phyloP scores from a whole-genome alignment of 2,329 filamentous ascomycete species.

The Xylariales sp. region DNA sequence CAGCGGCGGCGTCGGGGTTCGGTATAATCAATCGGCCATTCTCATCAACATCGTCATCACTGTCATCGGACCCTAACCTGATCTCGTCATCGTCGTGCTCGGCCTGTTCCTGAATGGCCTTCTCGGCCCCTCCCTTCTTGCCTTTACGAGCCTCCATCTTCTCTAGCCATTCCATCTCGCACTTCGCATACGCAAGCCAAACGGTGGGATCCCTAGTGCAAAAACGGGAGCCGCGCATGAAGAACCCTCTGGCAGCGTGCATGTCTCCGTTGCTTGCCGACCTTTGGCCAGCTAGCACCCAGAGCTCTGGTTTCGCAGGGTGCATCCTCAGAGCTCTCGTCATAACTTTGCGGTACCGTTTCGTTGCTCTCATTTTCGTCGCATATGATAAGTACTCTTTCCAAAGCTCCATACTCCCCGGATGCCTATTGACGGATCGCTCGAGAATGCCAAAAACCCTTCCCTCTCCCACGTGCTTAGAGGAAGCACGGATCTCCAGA shows the following conservation, averaged over 20 bases:
- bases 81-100: constrained; percentile 61
- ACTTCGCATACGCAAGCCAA: constrained; percentile 90
- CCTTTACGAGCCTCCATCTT: constrained; percentile 80
- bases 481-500: constrained; percentile 77
- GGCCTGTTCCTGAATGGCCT: constrained; percentile 66
- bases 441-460: constrained; percentile 92
- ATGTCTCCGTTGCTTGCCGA: constrained; percentile 88
- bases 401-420: constrained; percentile 85
- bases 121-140: constrained; percentile 56
- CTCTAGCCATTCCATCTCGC: constrained; percentile 92
- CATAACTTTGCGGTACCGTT: constrained; percentile 73
- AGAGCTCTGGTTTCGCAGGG: constrained; percentile 83
- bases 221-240: constrained; percentile 89
- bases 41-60: constrained; percentile 57
- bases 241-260: constrained; percentile 83
- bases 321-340: constrained; percentile 83
- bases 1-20: constrained; percentile 55
- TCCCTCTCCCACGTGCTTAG: constrained; percentile 78
- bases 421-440: constrained; percentile 84
- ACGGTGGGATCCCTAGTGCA: constrained; percentile 79
- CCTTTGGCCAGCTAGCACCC: constrained; percentile 85
- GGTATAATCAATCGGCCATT: constrained; percentile 57
- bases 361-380: constrained; percentile 72
- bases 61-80: constrained; percentile 57
- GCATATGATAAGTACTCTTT: constrained; percentile 89